Evolutionary conservation across 768 basidiomycete genomes (phyloP), one percentile per base, ranked within the genome.

Genomic region (Lactifluus piperatus): DNA sequence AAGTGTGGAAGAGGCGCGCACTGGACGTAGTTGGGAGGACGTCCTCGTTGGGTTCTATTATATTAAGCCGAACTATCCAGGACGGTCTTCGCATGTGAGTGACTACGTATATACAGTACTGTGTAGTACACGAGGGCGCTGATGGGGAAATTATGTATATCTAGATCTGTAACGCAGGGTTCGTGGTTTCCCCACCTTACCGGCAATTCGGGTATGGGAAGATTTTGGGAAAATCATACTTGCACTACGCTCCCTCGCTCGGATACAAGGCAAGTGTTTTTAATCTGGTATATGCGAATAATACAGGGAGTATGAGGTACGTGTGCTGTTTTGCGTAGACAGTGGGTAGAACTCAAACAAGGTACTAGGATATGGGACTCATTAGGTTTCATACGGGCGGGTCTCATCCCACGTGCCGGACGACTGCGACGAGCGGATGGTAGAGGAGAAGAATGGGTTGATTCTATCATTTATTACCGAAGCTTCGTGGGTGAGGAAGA

Each of bases 61-160:
- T 68, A 86, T 90, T 51, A 91, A 91, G 71, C 88, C 88, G 36
- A 94, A 94, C 68, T 94, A 94, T 72, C 93, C 91, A 7, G 91
- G 91, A 41, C 77, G 91, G 61, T 91, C 88, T 9, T 91, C 88
- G 43, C 92, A 93, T 79, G 92, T 89, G 68, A 75, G 89, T 81
- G 2, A 3, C n/a, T 41, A 26, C 22, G 20, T 13, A 1, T 30
- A 27, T 8, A 47, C 7, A 4, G 5, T 5, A 2, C 16, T 18
- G 5, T 16, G 37, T 13, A 4, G 4, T 5, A 18, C 41, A 20
- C 41, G 9, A 41, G 41, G 7, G 16, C 1, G 51, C 41, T 62
- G 54, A 54, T 57, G 6, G 29, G 14, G 32, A 39, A 30, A 43
- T 39, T 50, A 36, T 64, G 9, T 44, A 91, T 50, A 36, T 64